Evolutionary conservation across 225 moss, liverwort and hornwort species (phyloP).

Genomic region (Asterella californica): DNA sequence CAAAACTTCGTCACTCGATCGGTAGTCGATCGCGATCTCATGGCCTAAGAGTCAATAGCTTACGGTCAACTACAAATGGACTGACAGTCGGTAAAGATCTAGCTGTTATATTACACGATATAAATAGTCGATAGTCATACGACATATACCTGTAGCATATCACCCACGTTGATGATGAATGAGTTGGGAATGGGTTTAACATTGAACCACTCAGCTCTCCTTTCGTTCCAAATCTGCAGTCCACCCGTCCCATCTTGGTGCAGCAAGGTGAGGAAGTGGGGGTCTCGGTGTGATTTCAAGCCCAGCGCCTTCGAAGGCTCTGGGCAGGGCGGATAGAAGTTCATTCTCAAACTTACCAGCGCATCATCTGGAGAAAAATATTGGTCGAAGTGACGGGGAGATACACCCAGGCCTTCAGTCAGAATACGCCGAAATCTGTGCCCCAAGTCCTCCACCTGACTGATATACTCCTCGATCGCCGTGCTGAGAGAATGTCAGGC

Average conservation of each 20-base stretch:
- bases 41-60: no score
- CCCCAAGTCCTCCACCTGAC: background rate
- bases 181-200: slow-evolving; percentile 14
- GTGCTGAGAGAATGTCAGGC: background rate
- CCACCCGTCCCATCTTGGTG: slow-evolving; percentile 18
- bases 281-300: slow-evolving; percentile 10
- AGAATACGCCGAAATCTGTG: slow-evolving; percentile 12
- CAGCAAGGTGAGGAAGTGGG: slow-evolving; percentile 20
- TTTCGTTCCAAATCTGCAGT: slow-evolving; percentile 18
- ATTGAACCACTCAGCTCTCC: slow-evolving; percentile 14
- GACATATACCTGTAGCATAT: slow-evolving; percentile 16
- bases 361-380: background rate
- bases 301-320: slow-evolving; percentile 19
- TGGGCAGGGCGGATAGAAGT: slow-evolving; percentile 19
- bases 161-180: slow-evolving; percentile 13
- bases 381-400: slow-evolving; percentile 7
- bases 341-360: slow-evolving; percentile 3
- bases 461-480: slow-evolving; percentile 6
- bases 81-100: no score
- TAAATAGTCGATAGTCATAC: no score
- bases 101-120: no score
- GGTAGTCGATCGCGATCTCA: no score
- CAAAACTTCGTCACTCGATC: no score
- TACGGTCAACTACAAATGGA: no score
- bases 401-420: slow-evolving; percentile 12